Conservation (phyloP, 2,329 filamentous ascomycete species). For the Xylariaceae sp. region DNA sequence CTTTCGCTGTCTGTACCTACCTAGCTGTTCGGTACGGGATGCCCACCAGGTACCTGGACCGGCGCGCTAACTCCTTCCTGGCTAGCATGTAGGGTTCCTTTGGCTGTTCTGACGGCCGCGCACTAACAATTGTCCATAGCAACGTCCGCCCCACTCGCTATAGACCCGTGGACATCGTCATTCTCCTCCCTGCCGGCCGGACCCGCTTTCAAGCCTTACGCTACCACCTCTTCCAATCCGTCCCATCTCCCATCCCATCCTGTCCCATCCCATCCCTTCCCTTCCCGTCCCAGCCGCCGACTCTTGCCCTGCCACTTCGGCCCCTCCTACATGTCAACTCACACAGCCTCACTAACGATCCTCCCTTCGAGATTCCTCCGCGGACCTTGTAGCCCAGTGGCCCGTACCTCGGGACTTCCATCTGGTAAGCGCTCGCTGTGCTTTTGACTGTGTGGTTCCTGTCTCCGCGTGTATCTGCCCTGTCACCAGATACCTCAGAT, state of each 20-base stretch:
- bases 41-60: no score
- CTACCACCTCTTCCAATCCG: neutral
- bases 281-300: slow-evolving; percentile 6
- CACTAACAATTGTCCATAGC: neutral
- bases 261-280: no score
- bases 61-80: no score
- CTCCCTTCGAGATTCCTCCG: slow-evolving; percentile 19
- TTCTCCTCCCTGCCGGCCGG: neutral
- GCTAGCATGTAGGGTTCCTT: no score
- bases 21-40: no score
- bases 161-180: neutral
- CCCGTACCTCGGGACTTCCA: neutral
- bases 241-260: neutral
- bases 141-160: no score
- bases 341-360: slow-evolving; percentile 17
- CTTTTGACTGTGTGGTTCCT: neutral
- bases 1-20: no score
- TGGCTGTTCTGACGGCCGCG: no score
- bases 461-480: neutral
- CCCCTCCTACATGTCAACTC: slow-evolving; percentile 11
- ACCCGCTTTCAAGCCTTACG: neutral
- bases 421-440: neutral
- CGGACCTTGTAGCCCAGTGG: slow-evolving; percentile 6
- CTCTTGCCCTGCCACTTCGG: slow-evolving; percentile 13
- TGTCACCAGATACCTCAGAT: neutral